Evolutionary conservation across 1,284 basidiomycete genomes (phyloP).

Genomic region (Fistulina hepatica): DNA sequence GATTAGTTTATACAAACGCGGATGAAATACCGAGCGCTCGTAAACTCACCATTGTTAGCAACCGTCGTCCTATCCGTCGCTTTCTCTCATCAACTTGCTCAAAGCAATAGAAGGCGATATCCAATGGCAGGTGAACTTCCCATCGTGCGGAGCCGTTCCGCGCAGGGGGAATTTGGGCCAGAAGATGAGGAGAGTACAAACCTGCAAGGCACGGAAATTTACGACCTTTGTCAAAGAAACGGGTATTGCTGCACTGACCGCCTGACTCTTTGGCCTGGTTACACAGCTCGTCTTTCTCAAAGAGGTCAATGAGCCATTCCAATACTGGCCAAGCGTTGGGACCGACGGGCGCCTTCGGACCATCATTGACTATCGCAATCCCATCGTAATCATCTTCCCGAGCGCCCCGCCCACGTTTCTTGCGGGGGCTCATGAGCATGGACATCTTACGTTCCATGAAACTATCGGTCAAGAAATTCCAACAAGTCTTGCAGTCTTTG

Average conservation of each 20-base stretch:
- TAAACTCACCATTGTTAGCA: conserved; percentile 39
- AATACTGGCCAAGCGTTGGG: conserved; percentile 54
- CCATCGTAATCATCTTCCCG: conserved; percentile 21
- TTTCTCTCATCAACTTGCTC: conserved; percentile 31
- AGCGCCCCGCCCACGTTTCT: conserved; percentile 22
- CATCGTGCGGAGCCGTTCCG: conserved; percentile 39
- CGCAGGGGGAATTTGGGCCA: conserved; percentile 57
- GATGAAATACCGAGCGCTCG: conserved; percentile 4
- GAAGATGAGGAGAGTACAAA: conserved; percentile 44
- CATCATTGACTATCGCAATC: too few species aligned
- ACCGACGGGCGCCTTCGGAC: too few species aligned
- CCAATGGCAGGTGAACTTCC: conserved; percentile 46
- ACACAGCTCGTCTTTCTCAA: conserved; percentile 61
- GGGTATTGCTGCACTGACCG: neutral
- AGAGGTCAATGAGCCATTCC: conserved; percentile 50
- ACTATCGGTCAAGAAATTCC: conserved; percentile 45
- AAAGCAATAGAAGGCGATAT: conserved; percentile 43
- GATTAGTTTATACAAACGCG: too few species aligned
- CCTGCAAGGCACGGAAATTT: conserved; percentile 27
- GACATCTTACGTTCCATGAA: conserved; percentile 34
- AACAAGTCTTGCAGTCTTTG: conserved; percentile 42
- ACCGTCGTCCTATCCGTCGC: conserved; percentile 34
- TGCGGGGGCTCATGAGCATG: conserved; percentile 18
- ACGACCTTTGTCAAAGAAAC: neutral
- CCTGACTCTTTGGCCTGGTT: neutral